A percentile compares a stretch with the other conserved stretches of the same genome.
Conservation (phyloP, 2,329 filamentous ascomycete genomes). For the Pseudogymnoascus sp. region DNA sequence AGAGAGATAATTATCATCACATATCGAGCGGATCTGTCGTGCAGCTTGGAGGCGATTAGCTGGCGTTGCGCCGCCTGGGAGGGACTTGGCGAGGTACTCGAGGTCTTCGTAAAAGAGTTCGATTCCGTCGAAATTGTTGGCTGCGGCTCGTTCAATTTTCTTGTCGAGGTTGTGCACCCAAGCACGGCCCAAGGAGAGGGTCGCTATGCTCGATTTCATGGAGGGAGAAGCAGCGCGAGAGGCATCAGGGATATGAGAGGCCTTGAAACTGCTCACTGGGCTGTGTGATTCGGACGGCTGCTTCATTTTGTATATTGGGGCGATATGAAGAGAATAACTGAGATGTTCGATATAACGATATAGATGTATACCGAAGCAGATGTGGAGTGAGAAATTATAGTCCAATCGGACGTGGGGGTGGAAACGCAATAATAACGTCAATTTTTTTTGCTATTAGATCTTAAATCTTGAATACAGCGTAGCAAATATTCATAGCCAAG, state of each 20-base stretch:
- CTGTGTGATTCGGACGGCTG: neutral
- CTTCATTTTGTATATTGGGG: neutral
- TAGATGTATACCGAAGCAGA: neutral
- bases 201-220: constrained; percentile 6
- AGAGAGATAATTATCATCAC: constrained; percentile 42
- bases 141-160: constrained; percentile 60
- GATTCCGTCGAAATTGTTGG: constrained; percentile 58
- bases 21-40: constrained; percentile 46
- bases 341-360: neutral
- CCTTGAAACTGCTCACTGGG: neutral
- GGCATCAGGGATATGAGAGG: neutral
- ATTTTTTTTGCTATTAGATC: neutral
- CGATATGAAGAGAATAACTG: neutral
- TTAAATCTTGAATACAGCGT: neutral
- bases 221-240: neutral
- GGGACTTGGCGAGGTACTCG: constrained; percentile 42
- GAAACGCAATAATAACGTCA: neutral
- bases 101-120: constrained; percentile 76
- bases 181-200: constrained; percentile 49
- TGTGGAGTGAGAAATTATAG: neutral
- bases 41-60: constrained; percentile 47
- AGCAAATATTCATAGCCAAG: neutral
- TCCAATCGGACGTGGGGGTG: neutral
- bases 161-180: constrained; percentile 57
- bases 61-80: constrained; percentile 26